Base-by-base conservation (phyloP, 208 protist genomes). In the Cochliopodium minus region DNA sequence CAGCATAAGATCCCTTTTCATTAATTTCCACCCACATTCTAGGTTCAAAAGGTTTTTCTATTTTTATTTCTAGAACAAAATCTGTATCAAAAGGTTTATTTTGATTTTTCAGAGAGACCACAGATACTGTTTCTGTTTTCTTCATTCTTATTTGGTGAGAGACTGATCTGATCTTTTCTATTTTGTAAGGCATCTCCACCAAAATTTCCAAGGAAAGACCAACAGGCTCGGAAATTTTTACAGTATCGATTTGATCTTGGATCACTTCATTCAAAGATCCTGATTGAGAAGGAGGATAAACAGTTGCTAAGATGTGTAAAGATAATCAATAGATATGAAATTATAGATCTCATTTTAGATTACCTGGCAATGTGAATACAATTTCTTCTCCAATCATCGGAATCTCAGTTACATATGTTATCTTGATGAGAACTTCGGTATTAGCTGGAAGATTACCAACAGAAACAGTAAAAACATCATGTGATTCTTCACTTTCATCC, bases 391-490 rank as follows among this genome's bases (percentile, higher is more conserved):
- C 7, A 34, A 69, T 35, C 11, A 66, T 33, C 9, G 40, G 26
- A 10, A 66, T 59, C 55, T 66, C 62, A 9, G 29, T 56, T 17
- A 68, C 13, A 36, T 66, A 66, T 22, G 45, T 68, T 29, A 66
- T 69, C 26, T 64, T 30, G 10, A 66, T 26, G 15, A 69, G 29
- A 20, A 66, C 59, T 11, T 9, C 9, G 9, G 59, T 62, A 17
- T 66, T 57, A 10, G 62, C 52, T 7, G 59, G 62, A 23, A 66
- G 62, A 38, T 68, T 68, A n/a, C 62, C 62, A n/a, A 66, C 62
- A 20, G 49, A 25, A 40, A 66, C 52, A 13, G 52, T 66, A 62
- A 66, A 66, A 11, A 69, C 53, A 46, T 66, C 62, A 17, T 46
- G 62, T 23, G 62, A 66, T 22, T 61, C n/a, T n/a, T n/a, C n/a